These are phyloP conservation scores for Mesembryanthemum crystallinum DNA, from an alignment of 148 eudicot genomes.

Conservation along the genomic window DNA sequence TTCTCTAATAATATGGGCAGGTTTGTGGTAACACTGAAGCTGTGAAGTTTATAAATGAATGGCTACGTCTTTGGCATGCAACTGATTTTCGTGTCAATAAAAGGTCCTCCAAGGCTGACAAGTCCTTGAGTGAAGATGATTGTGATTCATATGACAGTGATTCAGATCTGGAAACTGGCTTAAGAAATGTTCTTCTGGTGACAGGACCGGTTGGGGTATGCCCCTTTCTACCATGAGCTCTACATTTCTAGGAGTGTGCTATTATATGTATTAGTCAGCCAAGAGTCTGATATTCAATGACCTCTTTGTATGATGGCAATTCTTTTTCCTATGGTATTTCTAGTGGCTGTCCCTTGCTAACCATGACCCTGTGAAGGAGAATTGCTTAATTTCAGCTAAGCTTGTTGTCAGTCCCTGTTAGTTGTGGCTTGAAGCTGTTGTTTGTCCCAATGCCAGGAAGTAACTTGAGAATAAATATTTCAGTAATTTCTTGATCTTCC, in stretches of 20 bases:
- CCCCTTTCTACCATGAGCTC: constrained; percentile 5
- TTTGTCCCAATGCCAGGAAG: not conserved
- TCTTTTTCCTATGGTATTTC: not conserved
- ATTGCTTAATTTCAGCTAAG: not conserved
- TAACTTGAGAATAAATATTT: not conserved
- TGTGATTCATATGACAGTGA: constrained; percentile 44
- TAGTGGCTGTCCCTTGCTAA: not conserved
- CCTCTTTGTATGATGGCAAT: constrained; percentile 1
- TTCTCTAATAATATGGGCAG: constrained; percentile 36
- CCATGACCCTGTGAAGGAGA: not conserved
- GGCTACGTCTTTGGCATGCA: constrained; percentile 77
- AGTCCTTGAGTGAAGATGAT: constrained; percentile 32
- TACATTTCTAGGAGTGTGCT: not conserved
- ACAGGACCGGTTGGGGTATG: constrained; percentile 98
- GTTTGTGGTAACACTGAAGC: constrained; percentile 82
- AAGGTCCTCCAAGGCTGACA: constrained; percentile 31
- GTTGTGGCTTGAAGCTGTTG: constrained; percentile 1
- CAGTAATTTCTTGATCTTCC: not conserved
- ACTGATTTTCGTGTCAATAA: constrained; percentile 46
- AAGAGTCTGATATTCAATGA: constrained; percentile 3
- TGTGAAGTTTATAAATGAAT: constrained; percentile 72
- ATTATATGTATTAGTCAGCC: not conserved
- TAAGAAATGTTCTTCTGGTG: constrained; percentile 87
- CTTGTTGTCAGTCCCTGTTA: not conserved
- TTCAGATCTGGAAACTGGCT: constrained; percentile 44